Base-by-base conservation (phyloP, 1,284 basidiomycete genomes). In the Coriolopsis trogii region DNA sequence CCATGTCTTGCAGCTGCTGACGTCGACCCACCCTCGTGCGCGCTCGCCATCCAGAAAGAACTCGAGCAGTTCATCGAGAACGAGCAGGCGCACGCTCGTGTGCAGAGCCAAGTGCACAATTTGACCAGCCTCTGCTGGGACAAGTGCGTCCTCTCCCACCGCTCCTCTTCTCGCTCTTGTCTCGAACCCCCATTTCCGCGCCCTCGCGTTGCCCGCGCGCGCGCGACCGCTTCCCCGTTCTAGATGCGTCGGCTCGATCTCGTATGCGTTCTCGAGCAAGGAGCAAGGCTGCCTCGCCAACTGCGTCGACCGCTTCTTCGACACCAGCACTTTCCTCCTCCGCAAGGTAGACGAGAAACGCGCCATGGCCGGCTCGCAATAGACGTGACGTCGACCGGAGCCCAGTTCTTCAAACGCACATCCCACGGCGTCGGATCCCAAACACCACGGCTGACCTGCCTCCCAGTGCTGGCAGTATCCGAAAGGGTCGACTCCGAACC, bases 221-320 rank as follows among this genome's bases (percentile, higher is more conserved):
- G n/a, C n/a, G n/a, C n/a, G n/a, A n/a, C n/a, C n/a, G 28, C 37
- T 26, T 18, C 30, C 38, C 29, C 38, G 7, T 41, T 54, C 53
- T 53, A 59, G 57, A 56, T 59, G 57, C 37, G 57, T 59, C 46
- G 53, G 53, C 46, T 59, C 57, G 51, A 59, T 59, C 54, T 59
- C 57, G 41, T 56, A 51, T 26, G 29, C 48, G 49, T 97, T 98
- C 73, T 90, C 91, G 29, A 79, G 89, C 52, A 78, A 82, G 39
- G 95, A 98, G 73, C 86, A 90, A 63, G 78, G 78, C 46, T 98
- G 95, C 69, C 79, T 98, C 40, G 77, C 82, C 54, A 96, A 96
- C 74, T 98, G 94, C 66, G 95, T 97, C 40, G 93, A 94, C 60
- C 81, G 95, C 51, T 98, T 98, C 77, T 77, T 98, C 61, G 95